phyloP scores from a whole-genome alignment of 192 early-diverging fungal species.

The Coemansia sp. region DNA sequence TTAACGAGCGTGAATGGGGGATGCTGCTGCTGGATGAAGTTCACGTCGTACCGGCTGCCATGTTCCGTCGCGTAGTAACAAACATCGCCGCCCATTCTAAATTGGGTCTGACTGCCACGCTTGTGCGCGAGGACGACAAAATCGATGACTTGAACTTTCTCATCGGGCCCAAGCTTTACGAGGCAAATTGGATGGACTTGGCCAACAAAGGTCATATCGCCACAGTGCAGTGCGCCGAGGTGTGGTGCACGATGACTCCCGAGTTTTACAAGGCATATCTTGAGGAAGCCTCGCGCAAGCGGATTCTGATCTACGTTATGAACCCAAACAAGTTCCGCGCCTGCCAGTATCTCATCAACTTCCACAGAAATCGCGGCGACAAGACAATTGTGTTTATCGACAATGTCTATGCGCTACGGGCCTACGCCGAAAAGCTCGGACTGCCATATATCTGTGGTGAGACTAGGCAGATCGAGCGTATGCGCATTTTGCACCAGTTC shows the following conservation, averaged over 20 bases:
- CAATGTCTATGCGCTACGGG: constrained; percentile 92
- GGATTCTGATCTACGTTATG: constrained; percentile 88
- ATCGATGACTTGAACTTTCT: constrained; percentile 97
- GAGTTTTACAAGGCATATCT: constrained; percentile 97
- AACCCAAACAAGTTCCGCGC: constrained; percentile 98
- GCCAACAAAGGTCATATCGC: constrained; percentile 97
- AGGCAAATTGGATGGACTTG: constrained; percentile 99
- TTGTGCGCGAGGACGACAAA: constrained; percentile 98
- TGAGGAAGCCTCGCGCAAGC: constrained; percentile 75
- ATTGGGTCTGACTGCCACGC: constrained; percentile 96
- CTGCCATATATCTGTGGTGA: constrained; percentile 92
- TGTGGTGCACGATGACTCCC: constrained; percentile 98
- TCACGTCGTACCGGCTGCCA: constrained; percentile 96
- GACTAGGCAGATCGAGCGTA: constrained; percentile 85
- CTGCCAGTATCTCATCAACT: constrained; percentile 94
- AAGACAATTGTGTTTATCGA: constrained; percentile 99
- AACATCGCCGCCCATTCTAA: constrained; percentile 92
- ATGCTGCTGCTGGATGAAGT: constrained; percentile 97
- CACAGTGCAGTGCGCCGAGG: constrained; percentile 97
- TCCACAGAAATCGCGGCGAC: constrained; percentile 91
- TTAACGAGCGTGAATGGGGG: constrained; percentile 93
- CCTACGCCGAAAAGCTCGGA: constrained; percentile 82
- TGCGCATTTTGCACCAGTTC: constrained; percentile 92
- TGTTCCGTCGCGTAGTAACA: constrained; percentile 93
- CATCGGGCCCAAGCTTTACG: constrained; percentile 98